Evolutionary conservation across 441 rosid species (phyloP).

Genomic region (Metrosideros polymorpha): DNA sequence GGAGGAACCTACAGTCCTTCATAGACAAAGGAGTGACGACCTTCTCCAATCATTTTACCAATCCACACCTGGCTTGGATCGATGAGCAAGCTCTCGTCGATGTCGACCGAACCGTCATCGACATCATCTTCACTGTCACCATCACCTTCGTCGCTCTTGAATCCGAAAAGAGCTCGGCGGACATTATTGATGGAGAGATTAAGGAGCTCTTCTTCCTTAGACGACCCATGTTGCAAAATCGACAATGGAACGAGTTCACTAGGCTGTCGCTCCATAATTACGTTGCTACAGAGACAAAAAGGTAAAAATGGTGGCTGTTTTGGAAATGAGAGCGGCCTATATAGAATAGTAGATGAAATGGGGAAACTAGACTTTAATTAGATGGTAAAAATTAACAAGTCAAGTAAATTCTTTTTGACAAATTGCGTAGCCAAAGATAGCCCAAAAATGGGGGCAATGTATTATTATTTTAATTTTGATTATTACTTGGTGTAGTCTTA

Average conservation of each 20-base stretch:
- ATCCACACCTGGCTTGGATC: neutral
- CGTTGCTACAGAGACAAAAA: neutral
- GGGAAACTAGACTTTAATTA: neutral
- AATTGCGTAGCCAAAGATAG: neutral
- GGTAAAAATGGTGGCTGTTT: neutral
- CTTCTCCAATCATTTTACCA: neutral
- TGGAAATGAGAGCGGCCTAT: neutral
- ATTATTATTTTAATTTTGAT: too few species aligned
- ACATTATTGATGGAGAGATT: neutral
- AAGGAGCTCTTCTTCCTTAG: neutral
- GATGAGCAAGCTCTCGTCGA: neutral
- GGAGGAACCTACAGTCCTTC: neutral
- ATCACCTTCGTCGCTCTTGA: neutral
- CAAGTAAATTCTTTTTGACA: neutral
- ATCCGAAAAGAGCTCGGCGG: neutral
- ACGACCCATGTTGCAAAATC: neutral
- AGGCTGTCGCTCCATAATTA: neutral
- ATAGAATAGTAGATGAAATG: neutral
- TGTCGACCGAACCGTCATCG: neutral
- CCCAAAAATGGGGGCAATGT: too few species aligned
- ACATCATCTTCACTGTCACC: neutral
- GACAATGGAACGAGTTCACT: neutral
- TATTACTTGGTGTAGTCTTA: neutral
- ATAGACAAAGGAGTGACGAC: neutral
- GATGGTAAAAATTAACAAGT: neutral